Evolutionary conservation across 2,329 filamentous ascomycete species (phyloP).

Genomic region (Hirsutella thompsonii): DNA sequence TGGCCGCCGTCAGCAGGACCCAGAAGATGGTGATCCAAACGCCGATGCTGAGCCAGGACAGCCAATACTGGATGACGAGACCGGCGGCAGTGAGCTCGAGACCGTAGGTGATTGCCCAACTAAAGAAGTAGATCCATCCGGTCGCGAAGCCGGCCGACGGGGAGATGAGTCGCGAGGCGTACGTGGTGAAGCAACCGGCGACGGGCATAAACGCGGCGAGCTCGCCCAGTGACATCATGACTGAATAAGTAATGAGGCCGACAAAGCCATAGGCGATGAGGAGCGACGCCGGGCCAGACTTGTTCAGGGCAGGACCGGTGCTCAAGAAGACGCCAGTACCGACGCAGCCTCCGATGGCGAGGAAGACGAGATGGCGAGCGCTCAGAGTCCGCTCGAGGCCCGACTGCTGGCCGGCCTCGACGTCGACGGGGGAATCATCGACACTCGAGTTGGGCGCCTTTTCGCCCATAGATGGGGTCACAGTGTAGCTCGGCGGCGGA

Average conservation of each 20-base stretch:
- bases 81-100: conserved; percentile 62
- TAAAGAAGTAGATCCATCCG: conserved; percentile 79
- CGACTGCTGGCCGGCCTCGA: conserved; percentile 18
- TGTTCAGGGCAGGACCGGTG: conserved; percentile 47
- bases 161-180: conserved; percentile 63
- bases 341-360: conserved; percentile 48
- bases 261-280: conserved; percentile 59
- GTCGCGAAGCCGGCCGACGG: conserved; percentile 62
- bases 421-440: conserved; percentile 10
- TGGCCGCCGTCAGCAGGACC: conserved; percentile 53
- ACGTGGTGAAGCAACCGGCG: conserved; percentile 62
- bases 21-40: conserved; percentile 67
- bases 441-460: too few relatives aligned
- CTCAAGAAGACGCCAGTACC: conserved; percentile 64
- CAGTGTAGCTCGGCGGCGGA: too few relatives aligned
- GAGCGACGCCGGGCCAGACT: conserved; percentile 51
- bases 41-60: conserved; percentile 45
- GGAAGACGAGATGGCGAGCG: conserved; percentile 33
- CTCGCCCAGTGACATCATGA: conserved; percentile 60
- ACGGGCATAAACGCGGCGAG: conserved; percentile 71
- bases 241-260: conserved; percentile 59
- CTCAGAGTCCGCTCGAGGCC: conserved; percentile 23
- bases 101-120: conserved; percentile 60
- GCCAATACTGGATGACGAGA: conserved; percentile 68
- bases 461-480: too few relatives aligned